Conservation (phyloP, 345 rosid species). For the Aurinia saxatilis region DNA sequence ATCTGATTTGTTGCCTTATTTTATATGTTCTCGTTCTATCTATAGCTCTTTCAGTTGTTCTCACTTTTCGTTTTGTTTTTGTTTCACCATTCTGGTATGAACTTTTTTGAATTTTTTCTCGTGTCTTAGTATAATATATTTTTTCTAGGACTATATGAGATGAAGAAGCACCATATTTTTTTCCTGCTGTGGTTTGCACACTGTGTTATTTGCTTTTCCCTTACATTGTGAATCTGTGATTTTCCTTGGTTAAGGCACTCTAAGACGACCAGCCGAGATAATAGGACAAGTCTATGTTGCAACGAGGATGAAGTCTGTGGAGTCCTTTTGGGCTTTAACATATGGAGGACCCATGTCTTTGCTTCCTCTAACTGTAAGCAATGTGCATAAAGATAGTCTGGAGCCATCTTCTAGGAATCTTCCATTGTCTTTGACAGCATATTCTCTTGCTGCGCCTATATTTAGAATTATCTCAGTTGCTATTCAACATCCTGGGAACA, state of each 20-base stretch:
- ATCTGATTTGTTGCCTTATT: neutral
- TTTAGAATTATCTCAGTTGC: slow-evolving; percentile 77
- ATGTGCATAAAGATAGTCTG: slow-evolving; percentile 55
- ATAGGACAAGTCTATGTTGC: slow-evolving; percentile 98
- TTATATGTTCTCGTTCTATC: neutral
- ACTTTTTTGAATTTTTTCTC: neutral
- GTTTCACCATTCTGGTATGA: neutral
- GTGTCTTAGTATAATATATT: neutral
- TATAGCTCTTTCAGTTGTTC: neutral
- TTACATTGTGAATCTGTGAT: neutral
- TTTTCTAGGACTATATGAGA: neutral
- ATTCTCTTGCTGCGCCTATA: slow-evolving; percentile 76
- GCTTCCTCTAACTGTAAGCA: slow-evolving; percentile 73
- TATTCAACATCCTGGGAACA: slow-evolving; percentile 74
- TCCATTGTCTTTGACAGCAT: slow-evolving; percentile 46
- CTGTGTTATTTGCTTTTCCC: neutral
- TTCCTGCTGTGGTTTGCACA: neutral
- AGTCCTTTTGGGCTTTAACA: slow-evolving; percentile 92
- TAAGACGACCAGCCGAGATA: slow-evolving; percentile 89
- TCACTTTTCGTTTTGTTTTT: neutral
- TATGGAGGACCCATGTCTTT: slow-evolving; percentile 95
- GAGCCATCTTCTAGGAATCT: slow-evolving; percentile 49
- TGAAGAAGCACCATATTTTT: neutral
- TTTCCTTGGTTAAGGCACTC: slow-evolving; percentile 44
- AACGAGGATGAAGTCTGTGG: slow-evolving; percentile 68